A percentile compares a stretch with the other conserved stretches of the same genome.
phyloP scores from a whole-genome alignment of 2,329 filamentous ascomycete genomes.

The Pseudogymnoascus sp. region DNA sequence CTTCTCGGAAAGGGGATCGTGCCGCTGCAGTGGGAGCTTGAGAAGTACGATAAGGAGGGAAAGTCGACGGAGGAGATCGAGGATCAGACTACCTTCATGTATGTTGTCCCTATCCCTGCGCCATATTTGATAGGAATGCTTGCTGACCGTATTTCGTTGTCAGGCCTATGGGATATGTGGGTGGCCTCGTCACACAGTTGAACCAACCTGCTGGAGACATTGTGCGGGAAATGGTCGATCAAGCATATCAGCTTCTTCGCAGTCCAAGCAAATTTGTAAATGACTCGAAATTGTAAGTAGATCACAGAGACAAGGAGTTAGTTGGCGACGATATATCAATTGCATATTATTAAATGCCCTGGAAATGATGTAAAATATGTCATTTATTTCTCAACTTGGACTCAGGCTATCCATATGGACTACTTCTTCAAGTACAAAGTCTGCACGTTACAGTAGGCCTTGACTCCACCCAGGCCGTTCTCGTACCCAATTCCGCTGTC shows the following conservation, averaged over 20 bases:
- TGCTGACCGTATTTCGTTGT: constrained; percentile 77
- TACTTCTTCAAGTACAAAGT: constrained; percentile 17
- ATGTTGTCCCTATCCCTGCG: not conserved
- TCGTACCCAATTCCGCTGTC: constrained; percentile 27
- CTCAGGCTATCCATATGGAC: not conserved
- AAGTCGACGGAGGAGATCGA: constrained; percentile 19
- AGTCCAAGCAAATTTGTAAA: not conserved
- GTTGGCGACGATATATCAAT: not conserved
- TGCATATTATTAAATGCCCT: not conserved
- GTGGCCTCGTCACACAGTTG: constrained; percentile 81
- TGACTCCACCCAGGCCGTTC: constrained; percentile 16
- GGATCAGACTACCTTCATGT: constrained; percentile 7
- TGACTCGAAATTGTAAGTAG: constrained; percentile 4
- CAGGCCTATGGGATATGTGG: constrained; percentile 89
- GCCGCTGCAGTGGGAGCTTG: constrained; percentile 83
- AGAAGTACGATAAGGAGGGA: constrained; percentile 62
- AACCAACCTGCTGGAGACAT: constrained; percentile 74
- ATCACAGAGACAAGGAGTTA: not conserved
- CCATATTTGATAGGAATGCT: constrained; percentile 58
- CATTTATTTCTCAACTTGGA: not conserved
- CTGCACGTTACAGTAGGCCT: constrained; percentile 18
- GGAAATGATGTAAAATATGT: not conserved
- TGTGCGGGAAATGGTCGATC: constrained; percentile 81
- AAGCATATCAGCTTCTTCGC: constrained; percentile 42
- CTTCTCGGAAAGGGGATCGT: constrained; percentile 78